phyloP scores from a whole-genome alignment of 2,329 filamentous ascomycete species.

The Teratosphaeria nubilosa region DNA sequence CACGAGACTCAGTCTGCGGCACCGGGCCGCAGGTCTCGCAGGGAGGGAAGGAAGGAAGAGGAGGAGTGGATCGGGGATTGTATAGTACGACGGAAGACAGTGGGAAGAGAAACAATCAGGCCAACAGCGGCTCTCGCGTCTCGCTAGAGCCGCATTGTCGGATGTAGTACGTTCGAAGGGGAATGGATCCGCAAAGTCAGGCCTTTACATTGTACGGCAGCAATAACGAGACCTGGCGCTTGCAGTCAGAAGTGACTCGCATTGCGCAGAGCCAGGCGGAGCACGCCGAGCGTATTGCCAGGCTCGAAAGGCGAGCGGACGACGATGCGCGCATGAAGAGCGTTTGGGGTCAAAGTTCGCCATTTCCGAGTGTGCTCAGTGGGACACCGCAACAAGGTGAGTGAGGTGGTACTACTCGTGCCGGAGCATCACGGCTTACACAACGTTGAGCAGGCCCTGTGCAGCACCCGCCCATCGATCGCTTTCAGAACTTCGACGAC shows the following conservation, averaged over 20 bases:
- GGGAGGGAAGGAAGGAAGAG: not conserved
- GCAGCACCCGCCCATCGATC: slow-evolving; percentile 68
- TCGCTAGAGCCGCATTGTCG: not conserved
- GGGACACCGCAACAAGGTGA: slow-evolving; percentile 73
- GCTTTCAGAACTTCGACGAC: slow-evolving; percentile 85
- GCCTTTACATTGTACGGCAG: slow-evolving; percentile 47
- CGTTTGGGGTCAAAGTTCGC: slow-evolving; percentile 75
- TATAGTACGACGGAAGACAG: not conserved
- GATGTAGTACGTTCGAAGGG: not conserved
- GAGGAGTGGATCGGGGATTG: not conserved
- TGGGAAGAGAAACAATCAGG: not conserved
- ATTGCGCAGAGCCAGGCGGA: slow-evolving; percentile 51
- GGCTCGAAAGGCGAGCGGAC: slow-evolving; percentile 52
- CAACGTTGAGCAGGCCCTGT: slow-evolving; percentile 52
- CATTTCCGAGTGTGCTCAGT: slow-evolving; percentile 75
- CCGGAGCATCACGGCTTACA: not conserved
- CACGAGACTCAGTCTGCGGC: not conserved
- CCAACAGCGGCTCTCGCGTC: not conserved
- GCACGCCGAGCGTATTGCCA: slow-evolving; percentile 50
- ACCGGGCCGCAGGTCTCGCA: not conserved
- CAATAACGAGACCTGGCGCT: slow-evolving; percentile 52
- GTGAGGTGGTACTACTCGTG: slow-evolving; percentile 16
- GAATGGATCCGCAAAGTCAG: slow-evolving; percentile 53
- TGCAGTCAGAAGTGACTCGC: slow-evolving; percentile 52
- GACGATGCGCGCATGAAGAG: slow-evolving; percentile 63